Base-by-base conservation (phyloP, 2,329 filamentous ascomycete species). In the Colletotrichum liaoningense region DNA sequence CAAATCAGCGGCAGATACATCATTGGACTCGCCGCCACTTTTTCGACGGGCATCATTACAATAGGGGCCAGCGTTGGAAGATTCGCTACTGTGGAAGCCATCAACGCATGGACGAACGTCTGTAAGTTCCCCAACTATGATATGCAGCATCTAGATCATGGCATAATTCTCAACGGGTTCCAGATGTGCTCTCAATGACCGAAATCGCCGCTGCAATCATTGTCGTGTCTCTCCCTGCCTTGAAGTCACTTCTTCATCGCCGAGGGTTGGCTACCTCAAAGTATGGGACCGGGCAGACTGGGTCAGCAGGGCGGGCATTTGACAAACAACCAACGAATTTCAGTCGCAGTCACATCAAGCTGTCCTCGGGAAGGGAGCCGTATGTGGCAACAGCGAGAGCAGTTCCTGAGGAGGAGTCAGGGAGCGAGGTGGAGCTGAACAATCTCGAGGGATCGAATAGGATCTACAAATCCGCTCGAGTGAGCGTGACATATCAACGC, bases 121-220 rank as follows among this genome's bases (percentile, higher is more conserved):
- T 77, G 76, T 77, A 58, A 57, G 76, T 77, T 66, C 9, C 12
- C 42, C 4, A 28, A 9, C 5, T 11, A 7, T 1, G 4, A 5
- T 4, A 4, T 19, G 3, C 3, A 12, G 3, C 3, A 28, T 24
- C 2, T 26, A 19, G 24, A 28, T 42, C 6, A 19, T 42, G 6
- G 16, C 5, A 42, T 2, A 7, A 19, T 14, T 30, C 66, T 67
- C 1, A 75, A 38, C 42, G 7, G 8, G 8, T 4, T 5, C 1
- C 60, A 77, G 76, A 77, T n/a, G 72, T 77, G 1, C 62, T 77
- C 3, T 77, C 76, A 24, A 77, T 77, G 76, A 68, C 75, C 5
- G 76, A 77, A 35, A 60, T 77, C 11, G 67, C 74, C 9, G 76
- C 76, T 12, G 76, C 76, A 64, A 77, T 77, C 52, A 73, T 76